Evolutionary conservation across 345 rosid species (phyloP).

Genomic region (Boechera divaricarpa): DNA sequence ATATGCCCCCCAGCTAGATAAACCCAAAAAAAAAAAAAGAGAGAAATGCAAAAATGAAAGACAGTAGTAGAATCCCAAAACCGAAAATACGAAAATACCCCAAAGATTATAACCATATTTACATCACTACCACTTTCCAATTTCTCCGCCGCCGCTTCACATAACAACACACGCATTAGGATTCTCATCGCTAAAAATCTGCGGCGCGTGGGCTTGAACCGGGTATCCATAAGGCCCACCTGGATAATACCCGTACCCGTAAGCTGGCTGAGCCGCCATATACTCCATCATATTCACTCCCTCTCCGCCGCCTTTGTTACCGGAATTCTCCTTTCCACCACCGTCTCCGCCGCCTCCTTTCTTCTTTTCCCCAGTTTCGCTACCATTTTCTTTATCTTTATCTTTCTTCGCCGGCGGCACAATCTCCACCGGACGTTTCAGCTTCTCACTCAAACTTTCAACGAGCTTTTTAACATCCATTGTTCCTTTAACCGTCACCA

Average conservation of each 20-base stretch:
- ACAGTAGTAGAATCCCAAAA: background rate
- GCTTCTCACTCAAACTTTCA: constrained; percentile 54
- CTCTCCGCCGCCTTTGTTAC: constrained; percentile 44
- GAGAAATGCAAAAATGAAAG: constrained; percentile 12
- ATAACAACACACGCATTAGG: constrained; percentile 60
- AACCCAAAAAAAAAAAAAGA: too few relatives aligned
- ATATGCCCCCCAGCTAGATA: background rate
- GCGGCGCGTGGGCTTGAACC: constrained; percentile 44
- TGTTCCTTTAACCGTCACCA: constrained; percentile 75
- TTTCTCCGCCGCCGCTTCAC: constrained; percentile 43
- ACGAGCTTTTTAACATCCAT: constrained; percentile 66
- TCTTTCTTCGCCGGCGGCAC: constrained; percentile 73
- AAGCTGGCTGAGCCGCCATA: constrained; percentile 50
- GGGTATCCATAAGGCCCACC: constrained; percentile 44
- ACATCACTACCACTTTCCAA: constrained; percentile 17
- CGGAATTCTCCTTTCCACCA: constrained; percentile 40
- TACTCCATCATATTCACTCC: constrained; percentile 54
- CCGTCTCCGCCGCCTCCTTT: constrained; percentile 39
- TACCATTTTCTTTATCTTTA: constrained; percentile 49
- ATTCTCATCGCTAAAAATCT: constrained; percentile 72
- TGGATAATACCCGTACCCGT: constrained; percentile 42
- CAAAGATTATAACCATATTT: constrained; percentile 9
- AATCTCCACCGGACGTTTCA: constrained; percentile 69
- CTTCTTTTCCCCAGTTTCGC: constrained; percentile 40
- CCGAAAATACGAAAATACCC: constrained; percentile 14